Percentiles rank a stretch among this genome's conserved stretches.
phyloP scores from a whole-genome alignment of 306 rosid genomes.

The Myrica gale region DNA sequence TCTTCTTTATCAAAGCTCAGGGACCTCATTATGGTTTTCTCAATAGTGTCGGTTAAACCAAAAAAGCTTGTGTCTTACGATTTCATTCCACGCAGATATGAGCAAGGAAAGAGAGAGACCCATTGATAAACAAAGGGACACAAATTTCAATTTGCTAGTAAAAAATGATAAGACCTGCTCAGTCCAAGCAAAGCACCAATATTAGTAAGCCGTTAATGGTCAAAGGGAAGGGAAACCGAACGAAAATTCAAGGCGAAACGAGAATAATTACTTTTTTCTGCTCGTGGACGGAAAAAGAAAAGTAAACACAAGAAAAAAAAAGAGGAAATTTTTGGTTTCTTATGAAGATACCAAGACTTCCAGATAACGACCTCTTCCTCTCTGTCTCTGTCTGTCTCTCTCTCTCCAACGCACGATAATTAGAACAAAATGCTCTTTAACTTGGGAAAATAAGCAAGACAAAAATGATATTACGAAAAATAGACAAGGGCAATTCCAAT shows the following conservation, averaged over 20 bases:
- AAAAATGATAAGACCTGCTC: slow-evolving; percentile 13
- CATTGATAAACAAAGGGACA: slow-evolving; percentile 19
- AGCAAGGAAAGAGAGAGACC: slow-evolving; percentile 31
- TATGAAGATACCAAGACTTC: background rate
- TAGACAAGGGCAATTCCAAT: background rate
- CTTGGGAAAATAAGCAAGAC: background rate
- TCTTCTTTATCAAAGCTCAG: background rate
- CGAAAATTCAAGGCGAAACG: background rate
- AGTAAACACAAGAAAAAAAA: too few relatives aligned
- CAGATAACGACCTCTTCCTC: background rate
- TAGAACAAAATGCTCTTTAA: background rate
- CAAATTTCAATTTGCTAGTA: slow-evolving; percentile 3
- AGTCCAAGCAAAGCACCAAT: background rate
- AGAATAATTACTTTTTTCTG: background rate
- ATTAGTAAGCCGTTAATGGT: background rate
- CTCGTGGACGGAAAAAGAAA: background rate
- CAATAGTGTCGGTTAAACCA: slow-evolving; percentile 8
- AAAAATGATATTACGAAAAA: background rate
- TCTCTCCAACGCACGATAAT: background rate
- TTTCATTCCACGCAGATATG: slow-evolving; percentile 27
- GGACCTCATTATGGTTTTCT: slow-evolving; percentile 5
- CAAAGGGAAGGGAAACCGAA: background rate
- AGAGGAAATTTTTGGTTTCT: background rate
- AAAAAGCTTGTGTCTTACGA: slow-evolving; percentile 1
- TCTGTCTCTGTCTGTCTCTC: too few relatives aligned